phyloP scores from a whole-genome alignment of 1,139 yeast genomes.

The Candida sojae region DNA sequence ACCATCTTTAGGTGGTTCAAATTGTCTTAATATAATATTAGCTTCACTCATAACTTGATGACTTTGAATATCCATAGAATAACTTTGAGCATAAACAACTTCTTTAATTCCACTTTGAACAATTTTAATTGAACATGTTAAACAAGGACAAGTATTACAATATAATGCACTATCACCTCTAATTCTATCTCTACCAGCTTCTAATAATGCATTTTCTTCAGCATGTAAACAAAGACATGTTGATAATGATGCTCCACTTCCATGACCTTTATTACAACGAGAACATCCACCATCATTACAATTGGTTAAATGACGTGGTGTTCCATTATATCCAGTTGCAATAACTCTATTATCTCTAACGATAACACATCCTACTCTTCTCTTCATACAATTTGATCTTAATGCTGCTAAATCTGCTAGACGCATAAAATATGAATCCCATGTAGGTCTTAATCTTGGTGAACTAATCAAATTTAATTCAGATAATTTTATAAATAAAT shows the following conservation, averaged over 20 bases:
- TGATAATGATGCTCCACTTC: conserved; percentile 59
- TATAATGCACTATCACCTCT: conserved; percentile 62
- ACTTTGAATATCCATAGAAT: conserved; percentile 84
- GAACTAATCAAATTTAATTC: conserved; percentile 55
- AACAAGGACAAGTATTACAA: conserved; percentile 96
- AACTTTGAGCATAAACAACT: conserved; percentile 92
- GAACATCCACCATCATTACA: conserved; percentile 96
- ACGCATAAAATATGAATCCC: conserved; percentile 96
- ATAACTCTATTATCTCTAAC: conserved; percentile 84
- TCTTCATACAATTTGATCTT: conserved; percentile 93
- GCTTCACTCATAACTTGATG: conserved; percentile 73
- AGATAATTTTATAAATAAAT: conserved; percentile 52
- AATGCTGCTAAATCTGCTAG: conserved; percentile 91
- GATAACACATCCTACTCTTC: conserved; percentile 94
- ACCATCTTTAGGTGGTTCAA: conserved; percentile 58
- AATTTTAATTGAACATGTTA: conserved; percentile 92
- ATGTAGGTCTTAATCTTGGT: conserved; percentile 79
- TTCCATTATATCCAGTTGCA: conserved; percentile 97
- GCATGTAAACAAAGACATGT: conserved; percentile 96
- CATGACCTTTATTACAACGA: conserved; percentile 75
- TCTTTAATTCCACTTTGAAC: conserved; percentile 90
- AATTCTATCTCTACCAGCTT: conserved; percentile 89
- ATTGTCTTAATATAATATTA: conserved; percentile 74
- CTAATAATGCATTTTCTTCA: conserved; percentile 92
- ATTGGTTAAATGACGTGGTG: conserved; percentile 83